Percentiles rank a stretch among this genome's conserved stretches.
These are phyloP conservation scores for Acacia melanoxylon DNA, from an alignment of 306 rosid species.

Conservation along the genomic window DNA sequence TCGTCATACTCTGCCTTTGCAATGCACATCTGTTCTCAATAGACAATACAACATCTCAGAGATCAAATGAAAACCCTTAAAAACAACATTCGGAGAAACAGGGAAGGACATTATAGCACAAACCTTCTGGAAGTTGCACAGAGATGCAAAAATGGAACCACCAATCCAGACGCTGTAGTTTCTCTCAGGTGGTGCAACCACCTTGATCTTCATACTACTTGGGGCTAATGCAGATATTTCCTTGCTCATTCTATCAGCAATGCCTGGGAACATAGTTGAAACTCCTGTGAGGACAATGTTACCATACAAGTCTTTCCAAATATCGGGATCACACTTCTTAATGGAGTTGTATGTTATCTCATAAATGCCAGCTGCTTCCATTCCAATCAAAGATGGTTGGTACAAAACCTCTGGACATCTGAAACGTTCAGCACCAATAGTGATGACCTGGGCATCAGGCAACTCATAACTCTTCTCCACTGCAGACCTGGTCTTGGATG, in stretches of 20 bases:
- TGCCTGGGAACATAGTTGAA: slow-evolving; percentile 58
- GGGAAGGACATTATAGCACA: slow-evolving; percentile 12
- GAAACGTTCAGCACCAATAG: slow-evolving; percentile 58
- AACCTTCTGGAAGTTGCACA: slow-evolving; percentile 53
- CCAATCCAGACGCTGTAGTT: slow-evolving; percentile 65
- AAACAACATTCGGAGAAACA: slow-evolving; percentile 9
- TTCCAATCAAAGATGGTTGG: slow-evolving; percentile 61
- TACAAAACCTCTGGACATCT: slow-evolving; percentile 59
- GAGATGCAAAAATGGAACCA: slow-evolving; percentile 58
- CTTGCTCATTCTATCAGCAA: slow-evolving; percentile 62
- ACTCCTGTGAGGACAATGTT: slow-evolving; percentile 60
- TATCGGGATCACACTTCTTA: slow-evolving; percentile 56
- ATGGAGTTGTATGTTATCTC: slow-evolving; percentile 62
- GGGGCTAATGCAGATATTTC: slow-evolving; percentile 60
- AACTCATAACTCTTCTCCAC: slow-evolving; percentile 58
- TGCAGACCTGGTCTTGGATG: slow-evolving; percentile 54
- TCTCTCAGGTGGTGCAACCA: slow-evolving; percentile 60
- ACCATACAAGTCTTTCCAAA: slow-evolving; percentile 55
- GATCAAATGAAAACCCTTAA: neutral
- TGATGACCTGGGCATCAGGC: slow-evolving; percentile 61
- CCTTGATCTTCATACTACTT: slow-evolving; percentile 61
- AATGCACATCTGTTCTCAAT: slow-evolving; percentile 54
- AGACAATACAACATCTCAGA: slow-evolving; percentile 8
- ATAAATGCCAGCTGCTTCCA: slow-evolving; percentile 57
- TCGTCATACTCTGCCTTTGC: slow-evolving; percentile 57